Evolutionary conservation across 139 green algal genomes (phyloP).

Genomic region (Chlorella sp.): DNA sequence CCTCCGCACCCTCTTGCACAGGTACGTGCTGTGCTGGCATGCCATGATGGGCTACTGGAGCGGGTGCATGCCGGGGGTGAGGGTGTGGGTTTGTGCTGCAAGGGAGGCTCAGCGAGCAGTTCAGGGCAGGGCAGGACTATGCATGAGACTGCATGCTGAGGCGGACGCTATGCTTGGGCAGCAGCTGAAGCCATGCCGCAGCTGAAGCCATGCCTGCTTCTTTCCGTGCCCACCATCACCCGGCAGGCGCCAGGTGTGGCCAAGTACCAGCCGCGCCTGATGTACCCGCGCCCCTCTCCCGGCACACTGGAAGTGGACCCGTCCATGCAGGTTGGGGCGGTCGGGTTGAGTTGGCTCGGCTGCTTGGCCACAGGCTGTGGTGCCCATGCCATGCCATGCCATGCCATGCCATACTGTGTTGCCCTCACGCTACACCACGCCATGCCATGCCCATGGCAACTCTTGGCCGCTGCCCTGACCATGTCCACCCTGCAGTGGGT

Average conservation of each 20-base stretch:
- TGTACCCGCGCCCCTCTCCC: constrained; percentile 43
- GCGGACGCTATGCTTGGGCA: too few species aligned
- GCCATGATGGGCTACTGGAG: constrained; percentile 78
- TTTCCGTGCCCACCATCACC: too few species aligned
- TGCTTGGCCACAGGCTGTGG: too few species aligned
- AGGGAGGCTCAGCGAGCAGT: too few species aligned
- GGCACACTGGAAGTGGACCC: constrained; percentile 56
- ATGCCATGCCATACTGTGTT: constrained; percentile 17
- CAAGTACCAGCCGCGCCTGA: constrained; percentile 28
- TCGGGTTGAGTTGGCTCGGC: too few species aligned
- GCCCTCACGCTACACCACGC: too few species aligned
- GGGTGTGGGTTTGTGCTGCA: too few species aligned
- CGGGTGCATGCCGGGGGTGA: constrained; percentile 32
- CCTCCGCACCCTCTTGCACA: not conserved
- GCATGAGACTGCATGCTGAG: too few species aligned
- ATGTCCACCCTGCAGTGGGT: not conserved
- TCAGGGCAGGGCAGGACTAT: too few species aligned
- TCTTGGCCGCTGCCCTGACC: constrained; percentile 42
- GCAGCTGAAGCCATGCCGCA: too few species aligned
- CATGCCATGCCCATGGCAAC: constrained; percentile 19
- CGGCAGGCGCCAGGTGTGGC: constrained; percentile 10
- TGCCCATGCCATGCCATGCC: too few species aligned
- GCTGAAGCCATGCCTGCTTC: too few species aligned
- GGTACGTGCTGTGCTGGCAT: constrained; percentile 58
- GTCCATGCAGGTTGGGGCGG: constrained; percentile 42